Conservation (phyloP, 345 rosid genomes). For the Syzygium grande region DNA sequence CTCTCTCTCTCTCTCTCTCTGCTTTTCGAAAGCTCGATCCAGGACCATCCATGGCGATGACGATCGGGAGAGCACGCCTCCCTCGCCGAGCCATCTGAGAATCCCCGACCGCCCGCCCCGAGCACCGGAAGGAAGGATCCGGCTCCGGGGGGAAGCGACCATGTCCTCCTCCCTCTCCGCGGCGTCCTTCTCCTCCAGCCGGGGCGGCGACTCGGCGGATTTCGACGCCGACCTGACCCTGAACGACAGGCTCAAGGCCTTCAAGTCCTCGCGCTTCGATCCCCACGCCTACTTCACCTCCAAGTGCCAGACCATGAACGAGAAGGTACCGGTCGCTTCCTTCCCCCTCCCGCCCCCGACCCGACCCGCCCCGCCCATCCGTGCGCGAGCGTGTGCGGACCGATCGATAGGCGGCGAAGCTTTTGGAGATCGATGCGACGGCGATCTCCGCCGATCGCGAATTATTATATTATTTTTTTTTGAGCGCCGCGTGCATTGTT, state of each 20-base stretch:
- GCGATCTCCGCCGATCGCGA: background rate
- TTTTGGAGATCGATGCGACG: background rate
- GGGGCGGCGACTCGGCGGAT: slow-evolving; percentile 63
- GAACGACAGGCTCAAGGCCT: slow-evolving; percentile 66
- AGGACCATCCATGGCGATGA: background rate
- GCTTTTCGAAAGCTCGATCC: background rate
- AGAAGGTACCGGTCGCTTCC: slow-evolving; percentile 42
- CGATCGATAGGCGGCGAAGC: background rate
- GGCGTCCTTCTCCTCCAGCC: slow-evolving; percentile 31
- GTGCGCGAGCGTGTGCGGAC: background rate
- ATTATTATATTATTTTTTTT: no score
- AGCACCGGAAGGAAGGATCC: background rate
- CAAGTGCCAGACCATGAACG: slow-evolving; percentile 70
- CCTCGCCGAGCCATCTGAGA: background rate
- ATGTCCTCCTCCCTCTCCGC: background rate
- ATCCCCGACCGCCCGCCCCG: background rate
- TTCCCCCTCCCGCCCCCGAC: background rate
- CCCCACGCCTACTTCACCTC: slow-evolving; percentile 56
- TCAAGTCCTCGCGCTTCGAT: slow-evolving; percentile 66
- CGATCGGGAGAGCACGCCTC: background rate
- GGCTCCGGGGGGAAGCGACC: background rate
- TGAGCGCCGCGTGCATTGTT: background rate
- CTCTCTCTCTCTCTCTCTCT: background rate
- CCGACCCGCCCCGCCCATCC: no score
- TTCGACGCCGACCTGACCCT: slow-evolving; percentile 58